A percentile compares a stretch with the other conserved stretches of the same genome.
phyloP scores from a whole-genome alignment of 345 rosid species.

The Trapa incisa region DNA sequence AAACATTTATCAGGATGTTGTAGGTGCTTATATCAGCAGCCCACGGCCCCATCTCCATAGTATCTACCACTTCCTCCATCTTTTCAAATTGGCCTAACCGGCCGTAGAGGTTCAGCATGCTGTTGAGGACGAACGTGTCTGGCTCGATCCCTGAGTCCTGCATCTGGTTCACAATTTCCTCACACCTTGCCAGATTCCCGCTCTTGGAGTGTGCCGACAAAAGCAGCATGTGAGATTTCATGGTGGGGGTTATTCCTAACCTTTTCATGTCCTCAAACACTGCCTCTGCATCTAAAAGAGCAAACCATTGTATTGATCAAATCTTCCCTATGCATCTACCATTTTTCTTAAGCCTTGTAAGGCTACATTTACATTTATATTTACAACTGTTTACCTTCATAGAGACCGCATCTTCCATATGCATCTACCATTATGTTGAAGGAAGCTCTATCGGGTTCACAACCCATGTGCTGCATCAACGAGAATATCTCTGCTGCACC shows the following conservation, averaged over 20 bases:
- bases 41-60: conserved; percentile 53
- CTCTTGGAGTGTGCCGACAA: conserved; percentile 69
- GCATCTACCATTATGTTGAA: conserved; percentile 94
- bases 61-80: conserved; percentile 59
- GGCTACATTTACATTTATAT: neutral
- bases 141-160: conserved; percentile 63
- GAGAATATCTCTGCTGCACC: conserved; percentile 96
- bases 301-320: too few relatives aligned
- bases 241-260: conserved; percentile 62
- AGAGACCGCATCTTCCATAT: conserved; percentile 76
- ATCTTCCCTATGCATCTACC: too few relatives aligned
- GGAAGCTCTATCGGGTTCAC: conserved; percentile 92
- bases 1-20: conserved; percentile 71
- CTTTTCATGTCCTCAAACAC: conserved; percentile 76
- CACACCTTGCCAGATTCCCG: conserved; percentile 55
- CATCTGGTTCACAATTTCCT: conserved; percentile 58
- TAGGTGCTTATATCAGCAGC: conserved; percentile 57
- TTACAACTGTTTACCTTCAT: conserved; percentile 37
- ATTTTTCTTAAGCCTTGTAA: too few relatives aligned
- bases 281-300: conserved; percentile 52
- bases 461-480: conserved; percentile 85
- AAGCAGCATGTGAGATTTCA: conserved; percentile 93
- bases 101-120: conserved; percentile 79
- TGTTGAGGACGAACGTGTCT: conserved; percentile 66
- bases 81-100: conserved; percentile 57